Evolutionary conservation across 2,329 filamentous ascomycete genomes (phyloP).

Genomic region (Trichoderma sp.): DNA sequence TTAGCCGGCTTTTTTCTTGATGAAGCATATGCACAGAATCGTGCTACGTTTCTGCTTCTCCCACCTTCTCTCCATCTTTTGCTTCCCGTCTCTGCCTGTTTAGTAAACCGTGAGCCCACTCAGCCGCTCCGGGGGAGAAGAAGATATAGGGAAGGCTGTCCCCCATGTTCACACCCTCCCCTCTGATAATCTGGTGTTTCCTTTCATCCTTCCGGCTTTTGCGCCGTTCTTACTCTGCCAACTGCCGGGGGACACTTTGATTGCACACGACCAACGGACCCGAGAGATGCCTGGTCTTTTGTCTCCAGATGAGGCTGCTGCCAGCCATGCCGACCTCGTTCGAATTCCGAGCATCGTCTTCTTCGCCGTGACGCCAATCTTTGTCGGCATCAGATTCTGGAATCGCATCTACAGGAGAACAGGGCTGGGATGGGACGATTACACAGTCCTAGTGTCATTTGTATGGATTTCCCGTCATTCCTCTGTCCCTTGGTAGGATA

Average conservation of each 20-base stretch:
- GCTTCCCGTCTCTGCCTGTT: neutral
- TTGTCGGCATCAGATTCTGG: slow-evolving; percentile 44
- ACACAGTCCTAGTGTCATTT: slow-evolving; percentile 45
- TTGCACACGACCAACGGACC: neutral
- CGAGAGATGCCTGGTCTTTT: slow-evolving; percentile 7
- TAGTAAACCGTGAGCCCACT: neutral
- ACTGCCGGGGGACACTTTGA: neutral
- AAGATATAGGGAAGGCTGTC: slow-evolving; percentile 2
- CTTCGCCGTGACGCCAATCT: slow-evolving; percentile 45
- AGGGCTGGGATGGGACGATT: slow-evolving; percentile 46
- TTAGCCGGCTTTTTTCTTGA: neutral
- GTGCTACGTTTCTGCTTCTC: neutral
- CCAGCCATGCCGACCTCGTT: slow-evolving; percentile 44
- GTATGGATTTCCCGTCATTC: slow-evolving; percentile 33
- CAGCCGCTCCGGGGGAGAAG: neutral
- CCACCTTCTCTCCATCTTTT: neutral
- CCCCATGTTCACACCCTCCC: neutral
- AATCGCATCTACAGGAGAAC: slow-evolving; percentile 42
- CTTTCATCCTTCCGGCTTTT: neutral
- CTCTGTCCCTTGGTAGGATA: neutral
- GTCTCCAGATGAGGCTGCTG: slow-evolving; percentile 29
- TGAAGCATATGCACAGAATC: neutral
- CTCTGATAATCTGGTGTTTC: neutral
- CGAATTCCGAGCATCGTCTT: slow-evolving; percentile 46
- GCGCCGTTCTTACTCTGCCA: neutral